Evolutionary conservation across 1,284 basidiomycete genomes (phyloP).

Genomic region (Microbotryum lychnidis-dioicae): DNA sequence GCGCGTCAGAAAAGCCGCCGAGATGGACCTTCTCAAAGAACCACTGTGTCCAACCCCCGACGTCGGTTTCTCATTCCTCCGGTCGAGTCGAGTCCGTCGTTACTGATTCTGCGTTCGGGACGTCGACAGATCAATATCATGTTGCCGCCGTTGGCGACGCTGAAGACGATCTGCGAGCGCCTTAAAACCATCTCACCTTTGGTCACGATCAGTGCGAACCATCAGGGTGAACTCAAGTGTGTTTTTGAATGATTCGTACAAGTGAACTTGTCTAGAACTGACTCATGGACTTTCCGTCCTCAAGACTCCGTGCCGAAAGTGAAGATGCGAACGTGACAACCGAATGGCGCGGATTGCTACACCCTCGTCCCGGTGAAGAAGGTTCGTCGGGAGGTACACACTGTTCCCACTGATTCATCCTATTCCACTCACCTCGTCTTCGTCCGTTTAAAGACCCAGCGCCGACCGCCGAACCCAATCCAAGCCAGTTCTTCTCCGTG

Average conservation of each 20-base stretch:
- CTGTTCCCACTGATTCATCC: not conserved
- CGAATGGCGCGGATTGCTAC: conserved; percentile 36
- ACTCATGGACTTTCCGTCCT: not conserved
- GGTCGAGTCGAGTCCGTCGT: not conserved
- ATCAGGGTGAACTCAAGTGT: conserved; percentile 20
- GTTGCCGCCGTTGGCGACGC: conserved; percentile 34
- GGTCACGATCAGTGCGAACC: conserved; percentile 25
- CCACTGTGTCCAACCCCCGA: conserved; percentile 38
- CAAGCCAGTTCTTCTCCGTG: conserved; percentile 30
- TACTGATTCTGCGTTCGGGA: not conserved
- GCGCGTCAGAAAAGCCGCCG: conserved; percentile 37
- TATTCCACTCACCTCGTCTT: not conserved
- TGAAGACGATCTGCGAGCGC: conserved; percentile 37
- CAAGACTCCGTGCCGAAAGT: conserved; percentile 20
- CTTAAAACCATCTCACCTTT: conserved; percentile 34
- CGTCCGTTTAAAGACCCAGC: not conserved
- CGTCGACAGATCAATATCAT: conserved; percentile 34
- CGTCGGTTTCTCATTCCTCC: conserved; percentile 13
- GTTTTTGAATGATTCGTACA: not conserved
- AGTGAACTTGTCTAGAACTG: not conserved
- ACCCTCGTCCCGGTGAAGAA: conserved; percentile 27
- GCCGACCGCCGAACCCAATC: conserved; percentile 12
- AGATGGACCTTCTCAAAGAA: conserved; percentile 36
- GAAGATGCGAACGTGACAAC: conserved; percentile 36
- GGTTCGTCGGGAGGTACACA: conserved; percentile 1